phyloP scores from a whole-genome alignment of 768 basidiomycete species.

The Kondoa malvinella region DNA sequence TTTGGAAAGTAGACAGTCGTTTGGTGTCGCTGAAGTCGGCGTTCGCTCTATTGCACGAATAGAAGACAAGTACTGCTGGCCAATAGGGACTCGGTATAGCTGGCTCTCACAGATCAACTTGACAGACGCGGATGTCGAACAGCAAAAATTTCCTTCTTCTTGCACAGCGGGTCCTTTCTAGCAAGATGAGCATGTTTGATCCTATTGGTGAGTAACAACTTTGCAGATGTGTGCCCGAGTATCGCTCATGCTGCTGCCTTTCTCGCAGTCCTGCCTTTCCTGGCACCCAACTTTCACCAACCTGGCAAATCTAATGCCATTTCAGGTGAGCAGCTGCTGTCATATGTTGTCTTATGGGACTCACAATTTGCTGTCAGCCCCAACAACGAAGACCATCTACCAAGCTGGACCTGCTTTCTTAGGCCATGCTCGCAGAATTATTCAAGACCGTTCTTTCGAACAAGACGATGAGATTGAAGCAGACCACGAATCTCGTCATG shows the following conservation, averaged over 20 bases:
- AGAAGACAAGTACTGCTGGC: no score
- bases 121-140: no score
- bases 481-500: constrained; percentile 36
- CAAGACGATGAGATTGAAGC: constrained; percentile 56
- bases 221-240: neutral
- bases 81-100: no score
- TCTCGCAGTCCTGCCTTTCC: constrained; percentile 7
- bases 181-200: neutral
- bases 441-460: constrained; percentile 62
- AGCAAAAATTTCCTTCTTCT: no score
- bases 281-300: constrained; percentile 4
- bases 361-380: neutral
- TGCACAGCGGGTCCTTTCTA: no score
- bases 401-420: constrained; percentile 80
- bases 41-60: no score
- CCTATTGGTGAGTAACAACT: neutral
- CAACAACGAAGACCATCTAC: constrained; percentile 37
- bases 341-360: neutral
- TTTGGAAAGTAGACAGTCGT: no score
- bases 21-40: no score
- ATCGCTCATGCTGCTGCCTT: no score
- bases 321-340: neutral
- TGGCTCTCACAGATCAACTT: no score
- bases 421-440: constrained; percentile 55
- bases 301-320: neutral